A percentile compares a stretch with the other conserved stretches of the same genome.
These are phyloP conservation scores for Suhomyces wounanorum DNA, from an alignment of 1,139 yeast species.

Conservation along the genomic window DNA sequence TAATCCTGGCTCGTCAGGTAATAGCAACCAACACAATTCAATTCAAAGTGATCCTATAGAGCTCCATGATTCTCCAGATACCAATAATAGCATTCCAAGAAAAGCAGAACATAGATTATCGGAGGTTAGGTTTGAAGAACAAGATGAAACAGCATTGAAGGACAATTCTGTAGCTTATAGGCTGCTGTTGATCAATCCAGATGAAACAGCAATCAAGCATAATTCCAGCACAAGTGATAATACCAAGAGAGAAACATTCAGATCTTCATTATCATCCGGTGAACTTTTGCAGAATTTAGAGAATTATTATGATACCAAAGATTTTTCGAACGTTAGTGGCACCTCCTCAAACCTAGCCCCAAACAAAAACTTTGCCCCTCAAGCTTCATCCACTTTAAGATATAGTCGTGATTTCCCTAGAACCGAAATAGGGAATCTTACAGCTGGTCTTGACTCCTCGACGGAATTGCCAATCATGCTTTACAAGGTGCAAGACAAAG, in stretches of 20 bases:
- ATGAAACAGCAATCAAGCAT: slow-evolving; percentile 19
- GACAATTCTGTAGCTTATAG: slow-evolving; percentile 6
- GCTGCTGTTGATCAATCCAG: slow-evolving; percentile 17
- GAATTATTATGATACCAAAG: slow-evolving; percentile 8
- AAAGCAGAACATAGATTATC: slow-evolving; percentile 2
- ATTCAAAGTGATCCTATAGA: slow-evolving; percentile 12
- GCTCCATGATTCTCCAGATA: slow-evolving; percentile 5
- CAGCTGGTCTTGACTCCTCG: slow-evolving; percentile 32
- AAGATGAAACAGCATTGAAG: slow-evolving; percentile 12
- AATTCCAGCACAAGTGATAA: slow-evolving; percentile 2
- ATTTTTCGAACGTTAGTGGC: slow-evolving; percentile 1
- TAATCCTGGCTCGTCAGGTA: slow-evolving; percentile 3
- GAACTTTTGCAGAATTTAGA: slow-evolving; percentile 38
- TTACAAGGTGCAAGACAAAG: slow-evolving; percentile 33
- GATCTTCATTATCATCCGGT: slow-evolving; percentile 38
- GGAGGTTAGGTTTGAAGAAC: not conserved
- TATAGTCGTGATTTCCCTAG: slow-evolving; percentile 13
- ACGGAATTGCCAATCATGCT: slow-evolving; percentile 33
- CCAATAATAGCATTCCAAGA: not conserved
- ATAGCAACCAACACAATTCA: slow-evolving; percentile 5
- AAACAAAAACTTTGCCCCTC: slow-evolving; percentile 8
- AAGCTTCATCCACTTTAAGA: slow-evolving; percentile 13
- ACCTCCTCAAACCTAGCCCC: not conserved
- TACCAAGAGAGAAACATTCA: slow-evolving; percentile 18
- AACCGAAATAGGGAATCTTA: slow-evolving; percentile 20